Evolutionary conservation across 2,329 filamentous ascomycete species (phyloP).

Genomic region (Ophiostoma tasmaniense): DNA sequence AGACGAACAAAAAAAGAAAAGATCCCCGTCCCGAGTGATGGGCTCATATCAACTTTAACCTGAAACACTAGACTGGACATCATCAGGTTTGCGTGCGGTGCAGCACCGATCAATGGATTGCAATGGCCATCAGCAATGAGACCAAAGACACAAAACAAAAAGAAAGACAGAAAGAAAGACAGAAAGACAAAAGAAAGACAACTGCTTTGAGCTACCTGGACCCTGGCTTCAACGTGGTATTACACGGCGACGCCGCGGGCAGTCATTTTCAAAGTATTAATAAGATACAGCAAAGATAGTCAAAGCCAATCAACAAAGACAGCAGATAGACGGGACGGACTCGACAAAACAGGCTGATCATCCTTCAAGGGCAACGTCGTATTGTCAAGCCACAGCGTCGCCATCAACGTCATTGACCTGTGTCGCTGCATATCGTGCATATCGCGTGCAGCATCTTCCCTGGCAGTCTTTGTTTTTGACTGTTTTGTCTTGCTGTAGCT

Average conservation of each 20-base stretch:
- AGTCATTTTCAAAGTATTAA: not conserved
- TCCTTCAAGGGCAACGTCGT: slow-evolving; percentile 3
- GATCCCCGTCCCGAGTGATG: not conserved
- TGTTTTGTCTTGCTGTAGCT: not conserved
- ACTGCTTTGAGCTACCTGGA: not conserved
- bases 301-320: not conserved
- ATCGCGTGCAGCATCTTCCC: slow-evolving; percentile 9
- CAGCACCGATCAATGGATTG: too few relatives aligned
- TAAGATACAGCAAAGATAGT: not conserved
- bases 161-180: not conserved
- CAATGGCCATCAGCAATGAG: too few relatives aligned
- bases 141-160: too few relatives aligned
- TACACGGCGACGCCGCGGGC: not conserved
- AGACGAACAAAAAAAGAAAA: not conserved
- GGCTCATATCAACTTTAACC: not conserved
- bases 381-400: slow-evolving; percentile 15
- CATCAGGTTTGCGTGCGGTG: not conserved
- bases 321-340: not conserved
- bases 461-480: not conserved
- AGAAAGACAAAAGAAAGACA: not conserved
- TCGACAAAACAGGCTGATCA: not conserved
- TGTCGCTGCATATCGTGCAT: not conserved
- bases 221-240: not conserved
- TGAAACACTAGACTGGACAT: slow-evolving; percentile 2
- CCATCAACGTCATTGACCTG: slow-evolving; percentile 15